Conservation (phyloP, 805 yeast species). For the Wickerhamiella allomyrinae region DNA sequence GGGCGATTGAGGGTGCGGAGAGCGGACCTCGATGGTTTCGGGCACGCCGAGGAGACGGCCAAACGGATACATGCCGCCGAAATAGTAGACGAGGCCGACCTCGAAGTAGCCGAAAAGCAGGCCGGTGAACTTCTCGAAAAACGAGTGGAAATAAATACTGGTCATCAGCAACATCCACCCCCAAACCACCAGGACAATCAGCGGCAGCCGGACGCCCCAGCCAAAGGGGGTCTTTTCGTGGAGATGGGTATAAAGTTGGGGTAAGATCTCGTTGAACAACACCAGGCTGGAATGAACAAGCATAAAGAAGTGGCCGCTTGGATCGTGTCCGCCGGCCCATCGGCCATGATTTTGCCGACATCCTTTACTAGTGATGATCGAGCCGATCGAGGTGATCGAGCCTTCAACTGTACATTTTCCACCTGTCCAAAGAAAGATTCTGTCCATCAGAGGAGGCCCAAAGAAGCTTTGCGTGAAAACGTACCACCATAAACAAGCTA, state of each 20-base stretch:
- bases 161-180: constrained; percentile 82
- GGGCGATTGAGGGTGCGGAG: too few relatives aligned
- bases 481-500: constrained; percentile 69
- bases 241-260: constrained; percentile 19
- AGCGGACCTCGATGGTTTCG: not conserved
- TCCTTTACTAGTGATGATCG: constrained; percentile 3
- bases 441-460: constrained; percentile 82
- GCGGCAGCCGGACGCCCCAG: constrained; percentile 20
- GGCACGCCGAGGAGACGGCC: constrained; percentile 1
- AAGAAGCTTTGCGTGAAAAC: constrained; percentile 78
- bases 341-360: constrained; percentile 49
- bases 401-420: constrained; percentile 44
- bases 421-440: constrained; percentile 65
- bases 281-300: constrained; percentile 52
- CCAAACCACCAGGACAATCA: constrained; percentile 41
- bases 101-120: constrained; percentile 45
- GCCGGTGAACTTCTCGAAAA: constrained; percentile 62
- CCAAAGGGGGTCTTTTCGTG: constrained; percentile 7
- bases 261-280: constrained; percentile 48
- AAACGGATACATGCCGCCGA: constrained; percentile 7
- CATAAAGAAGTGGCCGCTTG: constrained; percentile 84
- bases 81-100: constrained; percentile 32
- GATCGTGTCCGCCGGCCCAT: constrained; percentile 88
- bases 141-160: constrained; percentile 68
- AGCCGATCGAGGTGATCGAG: constrained; percentile 23